Percentiles rank a stretch among this genome's conserved stretches.
These are phyloP conservation scores for Fallopia convolvulus DNA, from an alignment of 148 eudicot species.

Conservation along the genomic window DNA sequence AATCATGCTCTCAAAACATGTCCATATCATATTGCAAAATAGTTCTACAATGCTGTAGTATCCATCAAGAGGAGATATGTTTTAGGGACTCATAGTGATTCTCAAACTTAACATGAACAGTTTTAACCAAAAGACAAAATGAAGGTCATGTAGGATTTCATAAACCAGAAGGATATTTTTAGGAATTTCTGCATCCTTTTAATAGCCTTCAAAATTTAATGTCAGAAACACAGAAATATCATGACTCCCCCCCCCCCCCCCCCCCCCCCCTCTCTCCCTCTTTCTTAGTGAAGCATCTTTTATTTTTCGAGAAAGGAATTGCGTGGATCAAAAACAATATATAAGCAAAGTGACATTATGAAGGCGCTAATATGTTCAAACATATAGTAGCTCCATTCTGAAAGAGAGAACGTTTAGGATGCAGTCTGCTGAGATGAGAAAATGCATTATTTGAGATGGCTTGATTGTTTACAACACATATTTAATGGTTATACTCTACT, in stretches of 20 bases:
- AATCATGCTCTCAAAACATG: background rate
- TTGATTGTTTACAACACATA: background rate
- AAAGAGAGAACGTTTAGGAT: background rate
- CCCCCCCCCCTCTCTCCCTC: too few species aligned
- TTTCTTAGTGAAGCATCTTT: background rate
- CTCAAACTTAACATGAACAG: background rate
- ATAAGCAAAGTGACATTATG: background rate
- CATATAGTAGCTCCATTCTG: background rate
- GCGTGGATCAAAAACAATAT: background rate
- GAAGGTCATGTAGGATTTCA: background rate
- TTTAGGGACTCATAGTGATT: background rate
- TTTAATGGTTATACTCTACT: background rate
- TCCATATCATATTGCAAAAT: background rate
- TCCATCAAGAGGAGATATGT: background rate
- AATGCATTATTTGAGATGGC: background rate
- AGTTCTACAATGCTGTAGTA: background rate
- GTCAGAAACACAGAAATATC: background rate
- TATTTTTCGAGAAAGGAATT: background rate
- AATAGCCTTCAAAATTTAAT: background rate
- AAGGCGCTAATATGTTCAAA: background rate
- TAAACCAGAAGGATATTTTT: background rate
- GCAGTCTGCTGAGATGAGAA: background rate
- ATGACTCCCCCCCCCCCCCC: too few species aligned
- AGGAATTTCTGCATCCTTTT: background rate
- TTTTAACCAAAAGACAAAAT: background rate